Conservation (phyloP, 352 stramenopile species). For the Pseudoperonospora humuli region DNA sequence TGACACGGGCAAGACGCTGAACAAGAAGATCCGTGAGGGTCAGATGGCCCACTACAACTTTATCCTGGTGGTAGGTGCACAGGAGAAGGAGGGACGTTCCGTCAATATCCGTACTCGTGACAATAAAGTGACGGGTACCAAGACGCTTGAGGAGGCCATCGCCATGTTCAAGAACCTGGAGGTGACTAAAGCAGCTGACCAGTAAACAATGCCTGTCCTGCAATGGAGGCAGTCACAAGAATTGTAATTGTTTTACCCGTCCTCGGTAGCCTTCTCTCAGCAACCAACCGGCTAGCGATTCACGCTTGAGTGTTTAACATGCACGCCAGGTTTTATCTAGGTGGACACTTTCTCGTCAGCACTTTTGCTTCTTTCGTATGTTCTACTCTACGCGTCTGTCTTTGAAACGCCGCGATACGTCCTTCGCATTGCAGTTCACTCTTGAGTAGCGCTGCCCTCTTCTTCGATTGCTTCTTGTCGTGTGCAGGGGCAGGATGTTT, state of each 20-base stretch:
- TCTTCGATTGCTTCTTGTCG: too few relatives aligned
- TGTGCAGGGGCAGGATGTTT: too few relatives aligned
- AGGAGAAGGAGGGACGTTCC: constrained; percentile 83
- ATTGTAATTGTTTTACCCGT: neutral
- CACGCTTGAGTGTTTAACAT: too few relatives aligned
- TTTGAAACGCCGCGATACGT: too few relatives aligned
- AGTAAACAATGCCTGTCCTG: constrained; percentile 28
- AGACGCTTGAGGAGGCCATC: constrained; percentile 93
- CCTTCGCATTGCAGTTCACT: too few relatives aligned
- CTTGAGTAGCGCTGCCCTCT: too few relatives aligned
- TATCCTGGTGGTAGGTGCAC: constrained; percentile 94
- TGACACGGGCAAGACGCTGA: constrained; percentile 91
- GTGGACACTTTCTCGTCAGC: too few relatives aligned
- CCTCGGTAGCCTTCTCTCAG: constrained; percentile 7
- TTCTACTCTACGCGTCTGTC: too few relatives aligned
- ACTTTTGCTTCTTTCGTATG: too few relatives aligned
- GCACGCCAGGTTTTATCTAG: too few relatives aligned
- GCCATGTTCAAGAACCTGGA: constrained; percentile 87
- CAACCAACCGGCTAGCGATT: too few relatives aligned
- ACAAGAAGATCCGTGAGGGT: constrained; percentile 97
- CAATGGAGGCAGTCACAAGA: neutral
- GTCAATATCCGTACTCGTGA: constrained; percentile 93
- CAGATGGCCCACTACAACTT: constrained; percentile 98
- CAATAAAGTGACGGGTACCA: constrained; percentile 91
- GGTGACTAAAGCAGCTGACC: constrained; percentile 53